Base-by-base conservation (phyloP, 345 rosid genomes). In the Populus ilicifolia region DNA sequence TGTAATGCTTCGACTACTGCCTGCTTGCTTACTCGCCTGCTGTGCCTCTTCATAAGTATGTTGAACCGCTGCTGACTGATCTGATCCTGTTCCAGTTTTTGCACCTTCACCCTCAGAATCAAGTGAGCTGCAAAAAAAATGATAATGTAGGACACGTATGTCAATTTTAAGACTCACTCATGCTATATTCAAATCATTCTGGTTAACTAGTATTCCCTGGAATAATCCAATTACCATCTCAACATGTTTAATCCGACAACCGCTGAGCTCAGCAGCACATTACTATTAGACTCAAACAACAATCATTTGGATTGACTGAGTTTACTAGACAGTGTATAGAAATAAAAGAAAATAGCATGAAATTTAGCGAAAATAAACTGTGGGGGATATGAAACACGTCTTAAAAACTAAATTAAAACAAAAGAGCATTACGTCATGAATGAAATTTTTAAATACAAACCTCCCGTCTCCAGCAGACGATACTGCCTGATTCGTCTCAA, bases 91-190 rank as follows among this genome's bases (percentile, higher is more conserved):
- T 81, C 85, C 94, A 74, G 80, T 50, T 70, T 86, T 83, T 48
- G 76, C 84, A 76, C 81, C 85, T 74, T 79, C 90, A 81, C 79
- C 89, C 78, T 90, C 94, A 78, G 87, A 83, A 85, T 88, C 89
- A 70, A 63, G 77, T 56, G 91, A 83, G 79, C 99, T 96, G 84
- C 76, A 75, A 75, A 78, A 44, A 79, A 46, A 38, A 68, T 29
- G 17, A 12, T n/a, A 44, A 56, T 5, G 39, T 62, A 74, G 41
- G 21, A 61, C 21, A 81, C 35, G 11, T 18, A 41, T 6, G 61
- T 61, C 11, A 63, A 16, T 30, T 43, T 30, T 44, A n/a, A 7
- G 13, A 46, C 67, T 29, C 12, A 9, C 6, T 44, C 50, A 61
- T 4, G 3, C 8, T 65, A 38, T 5, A 9, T 5, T 54, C 1